A percentile compares a stretch with the other conserved stretches of the same genome.
Conservation (phyloP, 768 basidiomycete species). For the Mycena vulgaris region DNA sequence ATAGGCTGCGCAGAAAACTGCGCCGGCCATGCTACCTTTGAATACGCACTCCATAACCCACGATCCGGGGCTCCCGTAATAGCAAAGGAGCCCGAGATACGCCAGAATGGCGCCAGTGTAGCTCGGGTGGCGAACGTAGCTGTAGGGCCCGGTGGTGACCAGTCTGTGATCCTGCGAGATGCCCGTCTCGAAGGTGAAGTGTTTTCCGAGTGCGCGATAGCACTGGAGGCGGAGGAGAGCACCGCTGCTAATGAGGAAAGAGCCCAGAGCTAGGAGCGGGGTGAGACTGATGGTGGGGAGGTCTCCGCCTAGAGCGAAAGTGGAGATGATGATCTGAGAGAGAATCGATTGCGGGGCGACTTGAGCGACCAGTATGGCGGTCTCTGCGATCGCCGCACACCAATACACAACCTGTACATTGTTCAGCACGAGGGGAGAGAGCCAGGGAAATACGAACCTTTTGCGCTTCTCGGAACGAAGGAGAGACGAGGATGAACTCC, state of each 20-base stretch:
- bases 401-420: constrained; percentile 8
- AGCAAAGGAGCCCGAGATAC: constrained; percentile 17
- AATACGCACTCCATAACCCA: constrained; percentile 30
- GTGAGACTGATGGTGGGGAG: background rate
- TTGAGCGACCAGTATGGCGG: constrained; percentile 1
- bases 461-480: constrained; percentile 12
- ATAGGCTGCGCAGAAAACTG: background rate
- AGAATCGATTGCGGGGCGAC: background rate
- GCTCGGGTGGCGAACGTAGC: constrained; percentile 46
- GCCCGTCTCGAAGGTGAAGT: constrained; percentile 50
- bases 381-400: constrained; percentile 3
- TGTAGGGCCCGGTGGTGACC: constrained; percentile 46
- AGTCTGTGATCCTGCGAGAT: constrained; percentile 44
- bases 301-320: background rate
- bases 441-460: constrained; percentile 6
- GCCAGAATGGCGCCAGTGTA: constrained; percentile 39
- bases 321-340: background rate
- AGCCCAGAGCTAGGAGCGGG: background rate
- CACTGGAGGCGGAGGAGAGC: constrained; percentile 20
- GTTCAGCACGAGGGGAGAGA: background rate
- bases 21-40: constrained; percentile 16
- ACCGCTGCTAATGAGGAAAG: background rate
- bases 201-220: constrained; percentile 38
- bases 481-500: constrained; percentile 27
- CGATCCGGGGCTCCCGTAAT: constrained; percentile 27